Base-by-base conservation (phyloP, 768 basidiomycete genomes). In the Phanerochaete sordida region DNA sequence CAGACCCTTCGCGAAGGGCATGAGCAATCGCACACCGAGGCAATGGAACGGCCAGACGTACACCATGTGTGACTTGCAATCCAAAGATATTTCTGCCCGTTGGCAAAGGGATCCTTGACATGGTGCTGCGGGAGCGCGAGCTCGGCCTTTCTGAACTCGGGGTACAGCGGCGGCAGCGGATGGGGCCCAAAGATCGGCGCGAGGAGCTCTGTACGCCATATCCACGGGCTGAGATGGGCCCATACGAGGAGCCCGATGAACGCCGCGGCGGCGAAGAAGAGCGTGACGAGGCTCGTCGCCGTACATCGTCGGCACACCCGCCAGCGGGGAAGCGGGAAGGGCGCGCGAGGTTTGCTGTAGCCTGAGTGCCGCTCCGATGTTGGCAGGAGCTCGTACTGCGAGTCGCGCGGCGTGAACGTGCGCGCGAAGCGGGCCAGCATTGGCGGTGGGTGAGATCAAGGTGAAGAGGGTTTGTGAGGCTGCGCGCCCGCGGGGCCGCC, bases 11-110 rank as follows among this genome's bases (percentile, higher is more conserved):
- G 47, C 46, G 19, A 11, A 19, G 12, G 31, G n/a, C 12, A 2
- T 39, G 46, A 59, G 19, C 9, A 24, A 39, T 21, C 44, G 23
- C 35, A 33, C 33, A 19, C 13, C 31, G 30, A 1, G 8, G 31
- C 19, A 35, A 19, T 5, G 3, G 19, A 28, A 47, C 6, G 12
- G 21, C 8, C 39, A 7, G 16, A 64, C 76, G 63, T 49, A 77
- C 81, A 67, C 4, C 67, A 69, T 16, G 74, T 78, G 64, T 85
- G 82, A 49, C 82, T 83, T 2, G 80, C 72, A 23, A 75, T 70
- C 73, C 76, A 84, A 11, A 86, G 67, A 64, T 79, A 85, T 56
- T 74, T 69, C 5, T 65, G 64, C 0, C 78, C 79, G 37, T 81
- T 76, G 2, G 79, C 79, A 39, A 69, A 74, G 0, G 76, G 74